Base-by-base conservation (phyloP, 192 early-diverging fungal species). In the Entophlyctis luteolus region DNA sequence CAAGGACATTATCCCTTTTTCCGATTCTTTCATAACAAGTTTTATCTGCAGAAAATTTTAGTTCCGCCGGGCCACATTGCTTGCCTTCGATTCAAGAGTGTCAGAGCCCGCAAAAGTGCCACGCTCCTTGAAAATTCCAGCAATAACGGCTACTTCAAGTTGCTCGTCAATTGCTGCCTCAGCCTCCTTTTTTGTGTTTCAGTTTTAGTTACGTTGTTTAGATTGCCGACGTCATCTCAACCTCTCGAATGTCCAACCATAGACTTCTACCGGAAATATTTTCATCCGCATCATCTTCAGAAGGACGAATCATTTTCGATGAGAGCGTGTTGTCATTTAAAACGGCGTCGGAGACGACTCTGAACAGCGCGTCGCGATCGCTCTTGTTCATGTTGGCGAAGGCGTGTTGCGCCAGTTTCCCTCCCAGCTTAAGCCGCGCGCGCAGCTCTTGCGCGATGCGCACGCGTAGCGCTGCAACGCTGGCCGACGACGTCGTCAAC, bases 21-120 rank as follows among this genome's bases (percentile, higher is more conserved):
- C 63, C 4, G 63, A 66, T 54, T 66, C 63, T 54, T 54, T 52
- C 50, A 38, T 42, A 3, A 48, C 63, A 14, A 66, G 48, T 66
- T 66, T 66, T 38, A 66, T 52, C 63, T 66, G 34, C 1, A 49
- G 34, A 1, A 18, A 2, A 50, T 16, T 56, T 56, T 16, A 52
- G 12, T 52, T 12, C 28, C 49, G 23, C 14, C 12, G 8, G 8
- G 28, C 10, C n/a, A 27, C 20, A 50, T 50, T 22, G 5, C 34
- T 1, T 12, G 55, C 63, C 52, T 66, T 66, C 5, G 48, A 29
- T 22, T 66, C 50, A 1, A 66, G 45, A 6, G 63, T 47, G 35
- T 66, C 63, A 23, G 55, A 37, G 4, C 36, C 57, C 8, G 39
- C n/a, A n/a, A n/a, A n/a, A 12, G 39, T 42, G 39, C n/a, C 8